These are phyloP conservation scores for Phoma herbarum DNA, from an alignment of 2,329 filamentous ascomycete species.

Conservation along the genomic window DNA sequence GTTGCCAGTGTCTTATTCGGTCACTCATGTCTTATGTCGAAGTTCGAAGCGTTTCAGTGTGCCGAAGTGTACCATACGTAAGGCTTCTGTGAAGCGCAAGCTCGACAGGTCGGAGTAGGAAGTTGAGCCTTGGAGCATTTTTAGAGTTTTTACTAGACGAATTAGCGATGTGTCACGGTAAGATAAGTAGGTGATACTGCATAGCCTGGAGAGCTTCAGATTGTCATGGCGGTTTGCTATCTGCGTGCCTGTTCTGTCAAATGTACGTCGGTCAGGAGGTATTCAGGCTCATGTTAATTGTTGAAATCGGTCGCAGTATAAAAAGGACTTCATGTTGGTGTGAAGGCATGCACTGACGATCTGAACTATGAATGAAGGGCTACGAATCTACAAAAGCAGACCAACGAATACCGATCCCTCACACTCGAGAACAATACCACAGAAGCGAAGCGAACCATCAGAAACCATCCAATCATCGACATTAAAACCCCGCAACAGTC, in stretches of 20 bases:
- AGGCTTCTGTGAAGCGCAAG: too few species aligned
- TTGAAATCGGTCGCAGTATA: background rate
- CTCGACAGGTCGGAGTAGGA: too few species aligned
- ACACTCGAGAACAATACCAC: too few species aligned
- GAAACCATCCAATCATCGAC: background rate
- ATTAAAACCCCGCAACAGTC: background rate
- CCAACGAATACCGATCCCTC: too few species aligned
- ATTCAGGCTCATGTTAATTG: background rate
- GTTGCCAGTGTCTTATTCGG: too few species aligned
- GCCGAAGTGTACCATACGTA: too few species aligned
- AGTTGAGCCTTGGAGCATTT: too few species aligned
- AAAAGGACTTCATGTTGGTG: background rate
- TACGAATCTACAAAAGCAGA: too few species aligned
- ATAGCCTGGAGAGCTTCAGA: background rate
- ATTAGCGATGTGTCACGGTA: background rate
- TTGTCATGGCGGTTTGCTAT: background rate
- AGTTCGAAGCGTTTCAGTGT: too few species aligned
- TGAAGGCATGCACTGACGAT: background rate
- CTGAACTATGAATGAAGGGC: too few species aligned
- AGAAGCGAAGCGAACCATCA: background rate
- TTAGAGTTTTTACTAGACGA: too few species aligned
- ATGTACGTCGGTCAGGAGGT: background rate
- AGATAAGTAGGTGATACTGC: background rate
- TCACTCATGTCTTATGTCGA: too few species aligned
- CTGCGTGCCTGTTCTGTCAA: background rate